Base-by-base conservation (phyloP, 768 basidiomycete species). In the Mycena galericulata region DNA sequence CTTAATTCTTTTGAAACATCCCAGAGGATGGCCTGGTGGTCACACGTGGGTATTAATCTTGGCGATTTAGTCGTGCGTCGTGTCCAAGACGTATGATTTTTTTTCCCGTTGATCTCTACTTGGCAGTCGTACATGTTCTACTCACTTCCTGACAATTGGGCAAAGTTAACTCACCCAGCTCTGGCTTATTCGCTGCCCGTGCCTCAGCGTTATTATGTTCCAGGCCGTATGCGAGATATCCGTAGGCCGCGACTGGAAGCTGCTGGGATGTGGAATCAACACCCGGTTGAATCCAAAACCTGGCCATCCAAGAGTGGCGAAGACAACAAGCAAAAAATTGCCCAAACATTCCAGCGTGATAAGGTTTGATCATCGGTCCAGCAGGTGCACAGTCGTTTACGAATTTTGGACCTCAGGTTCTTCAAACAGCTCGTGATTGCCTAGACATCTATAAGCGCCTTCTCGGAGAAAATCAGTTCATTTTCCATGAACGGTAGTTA, bases 131-230 rank as follows among this genome's bases (percentile, higher is more conserved):
- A 92, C 73, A 83, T 84, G 68, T 80, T 92, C 34, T 95, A 89
- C 73, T 87, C 90, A 14, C 80, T 86, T 38, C 79, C 85, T 18
- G 82, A 80, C 36, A 95, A 95, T 70, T 95, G 91, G 85, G 78
- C 74, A 63, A 79, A 80, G 12, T 71, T 92, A 62, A 91, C 86
- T 14, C 84, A 85, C 38, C 86, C 85, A 4, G 78, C 83, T 0
- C 78, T 95, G 43, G 87, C 85, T 1, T 84, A 85, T 8, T 76
- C 89, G 71, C 88, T 92, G 60, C 85, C 88, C 17, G 61, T 91
- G 3, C 93, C 92, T 1, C 91, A 92, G 72, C 85, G 88, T 11
- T 95, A 93, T 75, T 95, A 91, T 73, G 87, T 92, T 9, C 90
- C 93, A 0, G 74, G 76, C 7, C 86, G 92, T 20, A 84, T 94